Evolutionary conservation across 2,329 filamentous ascomycete species (phyloP), one percentile per base, ranked within the genome.

Genomic region (Cephalotrichum gorgonifer): DNA sequence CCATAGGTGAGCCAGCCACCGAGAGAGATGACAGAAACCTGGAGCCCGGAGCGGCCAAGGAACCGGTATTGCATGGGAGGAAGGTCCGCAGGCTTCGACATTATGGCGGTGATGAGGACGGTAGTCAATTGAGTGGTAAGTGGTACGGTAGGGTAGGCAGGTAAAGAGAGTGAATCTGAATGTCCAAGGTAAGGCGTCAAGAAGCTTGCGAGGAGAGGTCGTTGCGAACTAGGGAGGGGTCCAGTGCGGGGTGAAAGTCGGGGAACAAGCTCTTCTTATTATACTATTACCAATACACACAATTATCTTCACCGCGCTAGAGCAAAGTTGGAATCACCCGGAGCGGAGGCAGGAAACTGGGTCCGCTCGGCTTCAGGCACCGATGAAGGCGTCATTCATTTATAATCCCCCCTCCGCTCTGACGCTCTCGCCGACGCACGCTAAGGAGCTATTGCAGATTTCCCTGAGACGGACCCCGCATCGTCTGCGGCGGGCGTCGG

Each of bases 1-100:
- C 85, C 85, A 55, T 86, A 88, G 1, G 85, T 88, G 47, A 89
- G 71, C 82, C 81, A 83, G 55, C 81, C 78, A 51, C 81, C 85
- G 3, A 89, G 71, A 2, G 81, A 83, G 53, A 89, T 83, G 43
- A 80, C 75, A 26, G 84, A 88, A 30, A 89, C 83, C 62, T 88
- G 80, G 17, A 89, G 74, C 48, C 85, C 85, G 15, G 82, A 84
- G 35, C 76, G 76, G 58, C 85, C 85, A 7, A 88, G 73, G 65
- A 79, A 81, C 56, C 84, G 80, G 65, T 87, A 87, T 58, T 83
- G 72, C 84, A 86, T 87, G 48, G 64, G 66, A 48, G 66, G 70
- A 47, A 67, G 60, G 54, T 67, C 68, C 48, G 68, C 64, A 43
- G 70, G 69, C 54, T 66, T 67, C 11, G 62, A 44, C 47, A 49